Base-by-base conservation (phyloP, 2,329 filamentous ascomycete genomes). In the Venturiaceae sp. region DNA sequence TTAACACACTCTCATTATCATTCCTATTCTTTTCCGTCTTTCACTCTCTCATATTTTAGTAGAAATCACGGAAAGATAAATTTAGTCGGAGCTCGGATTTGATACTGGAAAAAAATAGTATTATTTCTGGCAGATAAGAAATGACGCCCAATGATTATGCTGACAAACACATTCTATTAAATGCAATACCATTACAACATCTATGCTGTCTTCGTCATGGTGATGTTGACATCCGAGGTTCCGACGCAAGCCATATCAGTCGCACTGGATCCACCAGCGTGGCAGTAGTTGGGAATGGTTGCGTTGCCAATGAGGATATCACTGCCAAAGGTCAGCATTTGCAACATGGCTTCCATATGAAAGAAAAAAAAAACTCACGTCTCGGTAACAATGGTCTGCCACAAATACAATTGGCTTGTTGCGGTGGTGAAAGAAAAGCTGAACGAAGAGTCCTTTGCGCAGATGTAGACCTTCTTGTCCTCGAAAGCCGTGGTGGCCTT, bases 391-490 rank as follows among this genome's bases (percentile, higher is more conserved):
- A 59, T 37, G 2, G 44, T 44, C 9, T 59, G 50, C 50, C 37
- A 54, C 50, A 59, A 33, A 9, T 21, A 30, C 9, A 59, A 52
- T 50, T 47, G 30, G 50, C 47, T 55, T 30, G 36, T 30, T 13
- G 32, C 37, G 52, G 34, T 53, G 23, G 19, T 21, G 34, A 46
- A 59, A n/a, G 36, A 46, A 44, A 59, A 55, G 52, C 41, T 52
- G 58, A 59, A 55, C 13, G 16, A 23, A 5, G 32, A 33, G 32
- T 59, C 37, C 37, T 59, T 32, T 34, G 34, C 46, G 23, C 56
- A 59, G 28, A 14, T 30, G 53, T 59, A 59, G 26, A 56, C 37
- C 16, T 55, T 33, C n/a, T 41, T 33, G 53, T 36, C 36, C 41
- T 59, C 53, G 19, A 59, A 55, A 1, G 13, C 3, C 8, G 30